phyloP scores from a whole-genome alignment of 306 rosid species.

The Glycine soja region DNA sequence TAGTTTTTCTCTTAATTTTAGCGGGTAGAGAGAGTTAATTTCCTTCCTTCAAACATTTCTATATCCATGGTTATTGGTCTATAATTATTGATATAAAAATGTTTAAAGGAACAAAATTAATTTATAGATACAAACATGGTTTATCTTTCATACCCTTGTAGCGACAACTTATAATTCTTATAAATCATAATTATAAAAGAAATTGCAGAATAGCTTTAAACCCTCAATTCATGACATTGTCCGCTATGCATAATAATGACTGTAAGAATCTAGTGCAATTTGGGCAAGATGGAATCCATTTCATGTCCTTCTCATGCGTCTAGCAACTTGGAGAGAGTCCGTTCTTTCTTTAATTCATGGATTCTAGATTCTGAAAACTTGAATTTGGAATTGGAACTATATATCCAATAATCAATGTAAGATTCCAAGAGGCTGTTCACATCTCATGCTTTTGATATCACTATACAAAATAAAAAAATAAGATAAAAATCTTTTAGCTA shows the following conservation, averaged over 20 bases:
- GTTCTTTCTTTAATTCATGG: slow-evolving; percentile 16
- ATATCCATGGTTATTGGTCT: not conserved
- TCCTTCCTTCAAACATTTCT: slow-evolving; percentile 3
- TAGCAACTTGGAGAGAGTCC: slow-evolving; percentile 10
- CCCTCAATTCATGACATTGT: too few species aligned
- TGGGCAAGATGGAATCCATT: slow-evolving; percentile 29
- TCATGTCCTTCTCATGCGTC: slow-evolving; percentile 29
- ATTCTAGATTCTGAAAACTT: slow-evolving; percentile 29
- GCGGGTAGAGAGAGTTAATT: not conserved
- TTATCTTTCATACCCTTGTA: slow-evolving; percentile 1
- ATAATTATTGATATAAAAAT: too few species aligned
- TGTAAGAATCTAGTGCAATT: not conserved
- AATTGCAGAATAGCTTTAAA: not conserved
- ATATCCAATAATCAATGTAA: slow-evolving; percentile 31
- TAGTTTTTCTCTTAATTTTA: not conserved
- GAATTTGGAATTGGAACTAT: slow-evolving; percentile 41
- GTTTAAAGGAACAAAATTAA: too few species aligned
- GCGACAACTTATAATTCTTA: not conserved
- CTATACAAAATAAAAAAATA: not conserved
- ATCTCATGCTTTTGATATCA: slow-evolving; percentile 35
- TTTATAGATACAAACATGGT: not conserved
- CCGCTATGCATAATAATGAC: not conserved
- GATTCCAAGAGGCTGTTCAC: slow-evolving; percentile 35
- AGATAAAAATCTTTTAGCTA: not conserved
- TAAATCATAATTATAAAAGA: not conserved